phyloP scores from a whole-genome alignment of 768 basidiomycete genomes.

The Trametes punicea region DNA sequence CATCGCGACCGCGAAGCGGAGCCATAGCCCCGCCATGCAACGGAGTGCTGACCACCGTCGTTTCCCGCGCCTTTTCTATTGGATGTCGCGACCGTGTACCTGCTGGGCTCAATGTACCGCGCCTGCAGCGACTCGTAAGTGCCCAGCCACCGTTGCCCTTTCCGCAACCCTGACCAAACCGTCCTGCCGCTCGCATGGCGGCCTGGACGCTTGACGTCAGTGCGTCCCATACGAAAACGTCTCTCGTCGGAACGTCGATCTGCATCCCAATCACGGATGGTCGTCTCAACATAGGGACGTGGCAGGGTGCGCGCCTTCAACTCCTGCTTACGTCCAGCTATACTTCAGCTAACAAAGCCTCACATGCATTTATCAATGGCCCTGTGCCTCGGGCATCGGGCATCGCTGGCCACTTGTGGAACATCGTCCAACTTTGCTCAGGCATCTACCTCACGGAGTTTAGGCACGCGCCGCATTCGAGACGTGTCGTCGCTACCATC shows the following conservation, averaged over 20 bases:
- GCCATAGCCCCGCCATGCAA: too few species aligned
- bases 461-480: conserved; percentile 59
- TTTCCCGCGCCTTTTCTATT: conserved; percentile 1
- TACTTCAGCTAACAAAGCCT: too few species aligned
- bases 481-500: conserved; percentile 78
- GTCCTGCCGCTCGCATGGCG: background rate
- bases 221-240: conserved; percentile 88
- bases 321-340: background rate
- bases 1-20: too few species aligned
- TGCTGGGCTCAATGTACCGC: too few species aligned
- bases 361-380: background rate
- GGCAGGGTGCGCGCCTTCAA: conserved; percentile 66
- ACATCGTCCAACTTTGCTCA: conserved; percentile 17
- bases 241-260: conserved; percentile 79
- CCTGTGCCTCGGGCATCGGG: background rate
- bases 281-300: conserved; percentile 78
- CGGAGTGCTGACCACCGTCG: background rate
- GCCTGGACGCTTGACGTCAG: too few species aligned
- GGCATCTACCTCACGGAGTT: conserved; percentile 91
- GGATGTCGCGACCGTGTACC: conserved; percentile 5
- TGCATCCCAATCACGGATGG: conserved; percentile 82
- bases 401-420: background rate
- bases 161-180: background rate
- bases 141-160: background rate
- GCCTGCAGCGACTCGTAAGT: conserved; percentile 76